Evolutionary conservation across 2,329 filamentous ascomycete genomes (phyloP).

Genomic region (Fusarium caatingaense): DNA sequence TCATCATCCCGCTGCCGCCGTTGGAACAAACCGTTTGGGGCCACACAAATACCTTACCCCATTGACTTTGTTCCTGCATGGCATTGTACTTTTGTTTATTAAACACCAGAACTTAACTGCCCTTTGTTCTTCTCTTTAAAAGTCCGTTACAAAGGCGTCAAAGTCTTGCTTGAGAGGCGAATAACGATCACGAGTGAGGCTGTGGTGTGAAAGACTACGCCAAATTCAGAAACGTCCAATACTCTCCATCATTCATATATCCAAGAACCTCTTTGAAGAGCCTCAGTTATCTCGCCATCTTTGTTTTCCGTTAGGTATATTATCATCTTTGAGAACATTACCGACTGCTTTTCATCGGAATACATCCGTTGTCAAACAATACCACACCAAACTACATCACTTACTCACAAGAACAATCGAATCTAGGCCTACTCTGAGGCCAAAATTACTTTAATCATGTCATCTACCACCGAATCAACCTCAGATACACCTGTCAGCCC

Average conservation of each 20-base stretch:
- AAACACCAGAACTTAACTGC: not conserved
- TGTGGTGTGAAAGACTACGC: conserved; percentile 22
- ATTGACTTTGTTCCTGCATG: conserved; percentile 28
- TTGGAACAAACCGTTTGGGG: conserved; percentile 20
- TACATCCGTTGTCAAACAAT: not conserved
- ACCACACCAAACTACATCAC: not conserved
- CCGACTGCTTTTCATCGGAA: not conserved
- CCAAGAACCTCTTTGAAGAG: conserved; percentile 2
- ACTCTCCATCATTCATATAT: conserved; percentile 8
- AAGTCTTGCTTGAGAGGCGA: not conserved
- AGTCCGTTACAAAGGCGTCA: not conserved
- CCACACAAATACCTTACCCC: conserved; percentile 2
- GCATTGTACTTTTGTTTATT: not conserved
- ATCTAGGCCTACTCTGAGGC: not conserved
- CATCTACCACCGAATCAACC: conserved; percentile 9
- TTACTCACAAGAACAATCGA: not conserved
- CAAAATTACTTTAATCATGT: conserved; percentile 15
- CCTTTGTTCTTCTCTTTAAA: not conserved
- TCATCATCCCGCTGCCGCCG: conserved; percentile 15
- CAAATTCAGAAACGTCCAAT: conserved; percentile 12
- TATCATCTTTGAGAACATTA: not conserved
- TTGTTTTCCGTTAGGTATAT: not conserved
- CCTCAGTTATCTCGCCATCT: not conserved
- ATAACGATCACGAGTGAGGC: not conserved
- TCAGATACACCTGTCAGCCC: conserved; percentile 16